Evolutionary conservation across 2,329 filamentous ascomycete genomes (phyloP).

Genomic region (Tolypocladium ophioglossoides): DNA sequence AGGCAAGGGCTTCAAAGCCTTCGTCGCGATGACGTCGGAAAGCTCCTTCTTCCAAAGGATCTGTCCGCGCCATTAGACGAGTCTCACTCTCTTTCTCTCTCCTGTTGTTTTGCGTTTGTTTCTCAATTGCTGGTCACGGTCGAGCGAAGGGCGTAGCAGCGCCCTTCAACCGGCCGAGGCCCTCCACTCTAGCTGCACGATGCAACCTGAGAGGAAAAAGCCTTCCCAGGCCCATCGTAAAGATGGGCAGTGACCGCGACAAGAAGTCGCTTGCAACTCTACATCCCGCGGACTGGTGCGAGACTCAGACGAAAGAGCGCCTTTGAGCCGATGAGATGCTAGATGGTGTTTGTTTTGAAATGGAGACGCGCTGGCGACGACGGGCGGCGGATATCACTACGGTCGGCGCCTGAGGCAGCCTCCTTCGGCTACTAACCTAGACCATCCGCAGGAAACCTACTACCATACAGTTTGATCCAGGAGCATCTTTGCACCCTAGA

Average conservation of each 20-base stretch:
- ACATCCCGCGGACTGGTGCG: not conserved
- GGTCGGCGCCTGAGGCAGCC: too few species aligned
- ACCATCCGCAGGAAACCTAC: too few species aligned
- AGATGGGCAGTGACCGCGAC: not conserved
- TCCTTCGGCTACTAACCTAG: too few species aligned
- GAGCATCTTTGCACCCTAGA: too few species aligned
- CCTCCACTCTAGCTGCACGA: not conserved
- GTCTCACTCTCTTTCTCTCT: not conserved
- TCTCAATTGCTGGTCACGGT: not conserved
- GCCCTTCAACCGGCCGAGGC: not conserved
- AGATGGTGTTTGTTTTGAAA: not conserved
- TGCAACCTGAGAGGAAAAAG: not conserved
- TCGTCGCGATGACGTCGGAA: not conserved
- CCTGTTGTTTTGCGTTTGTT: not conserved
- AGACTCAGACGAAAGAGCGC: not conserved
- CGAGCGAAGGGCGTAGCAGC: not conserved
- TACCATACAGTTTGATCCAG: too few species aligned
- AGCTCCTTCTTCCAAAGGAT: not conserved
- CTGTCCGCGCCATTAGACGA: not conserved
- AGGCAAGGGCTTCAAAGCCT: not conserved
- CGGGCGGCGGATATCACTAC: too few species aligned
- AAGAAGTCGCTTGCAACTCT: not conserved
- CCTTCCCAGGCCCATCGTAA: not conserved
- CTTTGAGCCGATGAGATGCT: not conserved
- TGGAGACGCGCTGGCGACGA: too few species aligned